These are phyloP conservation scores for Calamus simplicifolius DNA, from an alignment of 176 grass and related monocot genomes.

Conservation along the genomic window DNA sequence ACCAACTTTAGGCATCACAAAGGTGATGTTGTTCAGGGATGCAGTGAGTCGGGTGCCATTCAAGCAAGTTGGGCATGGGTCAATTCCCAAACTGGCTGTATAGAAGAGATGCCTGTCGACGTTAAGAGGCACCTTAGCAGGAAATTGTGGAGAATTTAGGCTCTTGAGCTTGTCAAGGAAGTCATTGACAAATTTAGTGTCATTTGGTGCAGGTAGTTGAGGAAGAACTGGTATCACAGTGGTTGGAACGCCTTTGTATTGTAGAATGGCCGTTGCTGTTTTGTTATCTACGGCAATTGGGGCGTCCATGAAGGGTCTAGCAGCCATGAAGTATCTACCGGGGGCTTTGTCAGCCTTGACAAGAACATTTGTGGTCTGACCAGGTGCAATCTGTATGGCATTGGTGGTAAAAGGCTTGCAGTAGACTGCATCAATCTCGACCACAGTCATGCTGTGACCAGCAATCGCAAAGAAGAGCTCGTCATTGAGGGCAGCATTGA, in stretches of 20 bases:
- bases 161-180: constrained; percentile 41
- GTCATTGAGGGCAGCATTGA: constrained; percentile 63
- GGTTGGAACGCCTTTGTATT: constrained; percentile 40
- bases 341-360: constrained; percentile 32
- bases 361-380: constrained; percentile 56
- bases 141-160: constrained; percentile 33
- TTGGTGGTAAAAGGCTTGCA: constrained; percentile 36
- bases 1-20: constrained; percentile 36
- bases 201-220: constrained; percentile 19
- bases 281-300: constrained; percentile 42
- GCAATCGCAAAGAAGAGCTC: constrained; percentile 62
- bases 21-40: constrained; percentile 69
- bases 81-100: constrained; percentile 36
- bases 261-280: constrained; percentile 43
- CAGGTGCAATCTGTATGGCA: constrained; percentile 33
- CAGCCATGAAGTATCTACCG: constrained; percentile 42
- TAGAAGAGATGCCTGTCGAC: constrained; percentile 49
- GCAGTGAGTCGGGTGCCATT: constrained; percentile 35
- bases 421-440: constrained; percentile 63
- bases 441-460: constrained; percentile 53
- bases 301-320: constrained; percentile 32
- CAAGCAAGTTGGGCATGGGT: constrained; percentile 37
- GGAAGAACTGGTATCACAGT: constrained; percentile 24
- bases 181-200: constrained; percentile 24
- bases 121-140: constrained; percentile 26